These are phyloP conservation scores for Pestalotiopsis fici DNA, from an alignment of 2,329 filamentous ascomycete genomes.

Conservation along the genomic window DNA sequence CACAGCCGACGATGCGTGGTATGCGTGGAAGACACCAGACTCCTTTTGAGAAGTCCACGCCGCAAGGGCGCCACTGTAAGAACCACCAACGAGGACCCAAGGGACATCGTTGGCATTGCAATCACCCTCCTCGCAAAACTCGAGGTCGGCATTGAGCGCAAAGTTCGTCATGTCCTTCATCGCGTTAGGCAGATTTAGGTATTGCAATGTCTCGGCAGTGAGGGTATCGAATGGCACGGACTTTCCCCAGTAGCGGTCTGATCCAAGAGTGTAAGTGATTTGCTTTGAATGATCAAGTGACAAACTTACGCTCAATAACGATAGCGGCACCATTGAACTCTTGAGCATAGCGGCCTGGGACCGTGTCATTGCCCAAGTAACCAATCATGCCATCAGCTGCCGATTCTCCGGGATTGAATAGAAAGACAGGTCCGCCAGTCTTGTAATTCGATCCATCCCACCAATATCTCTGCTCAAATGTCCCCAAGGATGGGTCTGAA, in stretches of 20 bases:
- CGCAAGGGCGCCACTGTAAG: constrained; percentile 50
- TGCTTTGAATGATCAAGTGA: neutral
- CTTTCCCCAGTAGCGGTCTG: constrained; percentile 20
- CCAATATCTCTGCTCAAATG: constrained; percentile 19
- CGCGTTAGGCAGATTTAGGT: constrained; percentile 26
- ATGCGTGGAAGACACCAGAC: constrained; percentile 51
- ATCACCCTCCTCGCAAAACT: constrained; percentile 37
- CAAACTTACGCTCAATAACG: constrained; percentile 16
- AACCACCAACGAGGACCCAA: constrained; percentile 54
- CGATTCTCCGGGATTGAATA: constrained; percentile 20
- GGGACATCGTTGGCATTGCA: constrained; percentile 45
- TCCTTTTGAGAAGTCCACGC: constrained; percentile 47
- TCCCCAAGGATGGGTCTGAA: constrained; percentile 11
- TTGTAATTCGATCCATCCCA: constrained; percentile 16
- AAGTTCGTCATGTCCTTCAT: constrained; percentile 29
- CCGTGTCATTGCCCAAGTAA: constrained; percentile 13
- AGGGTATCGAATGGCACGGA: constrained; percentile 18
- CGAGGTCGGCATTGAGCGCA: constrained; percentile 35
- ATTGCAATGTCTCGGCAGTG: constrained; percentile 20
- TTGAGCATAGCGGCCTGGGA: constrained; percentile 19
- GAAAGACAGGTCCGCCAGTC: constrained; percentile 18
- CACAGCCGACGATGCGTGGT: constrained; percentile 50
- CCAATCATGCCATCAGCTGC: constrained; percentile 14
- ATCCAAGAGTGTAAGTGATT: neutral
- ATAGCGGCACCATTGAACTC: constrained; percentile 18